These are phyloP conservation scores for Paecilomyces variotii DNA, from an alignment of 2,329 filamentous ascomycete genomes.

Conservation along the genomic window DNA sequence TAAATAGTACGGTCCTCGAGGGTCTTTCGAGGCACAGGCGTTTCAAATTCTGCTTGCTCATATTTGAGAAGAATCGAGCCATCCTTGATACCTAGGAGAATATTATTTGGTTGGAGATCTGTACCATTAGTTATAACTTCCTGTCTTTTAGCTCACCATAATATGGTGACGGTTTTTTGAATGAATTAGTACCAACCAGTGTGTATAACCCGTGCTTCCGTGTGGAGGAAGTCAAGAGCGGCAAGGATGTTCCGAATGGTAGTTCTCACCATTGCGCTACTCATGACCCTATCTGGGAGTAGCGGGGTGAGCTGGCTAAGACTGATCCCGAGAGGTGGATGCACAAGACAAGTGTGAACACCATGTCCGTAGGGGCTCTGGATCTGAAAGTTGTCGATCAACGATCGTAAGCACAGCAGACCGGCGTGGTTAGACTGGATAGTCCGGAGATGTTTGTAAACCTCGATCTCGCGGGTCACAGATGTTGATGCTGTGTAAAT, in stretches of 20 bases:
- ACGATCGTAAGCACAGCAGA: too few relatives aligned
- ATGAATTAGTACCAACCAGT: background rate
- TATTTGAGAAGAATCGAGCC: background rate
- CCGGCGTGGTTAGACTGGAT: too few relatives aligned
- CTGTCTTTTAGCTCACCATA: background rate
- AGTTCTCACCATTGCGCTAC: slow-evolving; percentile 14
- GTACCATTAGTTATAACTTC: background rate
- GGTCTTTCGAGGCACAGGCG: background rate
- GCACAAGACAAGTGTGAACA: too few relatives aligned
- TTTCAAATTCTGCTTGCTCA: background rate
- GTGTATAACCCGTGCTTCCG: background rate
- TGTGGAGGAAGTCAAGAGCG: background rate
- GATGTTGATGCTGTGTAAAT: background rate
- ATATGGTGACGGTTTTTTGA: too few relatives aligned
- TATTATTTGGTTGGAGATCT: background rate
- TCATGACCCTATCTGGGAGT: slow-evolving; percentile 30
- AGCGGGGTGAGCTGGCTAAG: too few relatives aligned
- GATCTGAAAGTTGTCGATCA: too few relatives aligned
- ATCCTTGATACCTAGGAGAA: background rate
- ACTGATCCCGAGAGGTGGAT: too few relatives aligned
- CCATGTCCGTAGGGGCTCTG: too few relatives aligned
- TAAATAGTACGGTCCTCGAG: background rate
- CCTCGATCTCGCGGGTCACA: too few relatives aligned
- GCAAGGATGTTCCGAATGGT: background rate
- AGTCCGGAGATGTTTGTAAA: too few relatives aligned